Evolutionary conservation across 2,329 filamentous ascomycete genomes (phyloP).

Genomic region (Capronia americana): DNA sequence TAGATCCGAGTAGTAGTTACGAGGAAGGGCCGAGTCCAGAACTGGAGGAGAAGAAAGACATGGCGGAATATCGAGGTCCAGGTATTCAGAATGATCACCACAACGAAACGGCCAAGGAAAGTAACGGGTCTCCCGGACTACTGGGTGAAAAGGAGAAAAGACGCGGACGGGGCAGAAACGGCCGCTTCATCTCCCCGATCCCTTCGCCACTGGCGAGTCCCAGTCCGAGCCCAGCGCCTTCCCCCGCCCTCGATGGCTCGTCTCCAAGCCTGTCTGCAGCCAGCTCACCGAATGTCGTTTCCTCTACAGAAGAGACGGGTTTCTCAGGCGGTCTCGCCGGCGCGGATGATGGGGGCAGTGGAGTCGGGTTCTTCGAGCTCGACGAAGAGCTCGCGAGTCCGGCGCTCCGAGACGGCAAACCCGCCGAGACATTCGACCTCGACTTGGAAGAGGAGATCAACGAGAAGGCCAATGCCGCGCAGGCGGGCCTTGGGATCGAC

Average conservation of each 20-base stretch:
- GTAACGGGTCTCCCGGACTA: not conserved
- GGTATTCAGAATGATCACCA: not conserved
- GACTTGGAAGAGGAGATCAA: constrained; percentile 7
- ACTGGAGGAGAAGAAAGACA: constrained; percentile 6
- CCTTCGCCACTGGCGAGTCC: constrained; percentile 28
- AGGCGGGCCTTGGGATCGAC: not conserved
- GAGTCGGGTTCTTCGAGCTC: constrained; percentile 40
- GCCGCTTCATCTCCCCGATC: constrained; percentile 24
- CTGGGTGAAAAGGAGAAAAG: constrained; percentile 18
- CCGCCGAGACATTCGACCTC: constrained; percentile 21
- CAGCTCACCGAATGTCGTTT: not conserved
- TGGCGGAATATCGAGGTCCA: not conserved
- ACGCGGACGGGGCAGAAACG: constrained; percentile 13
- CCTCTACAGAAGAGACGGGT: constrained; percentile 25
- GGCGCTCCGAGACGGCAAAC: constrained; percentile 25
- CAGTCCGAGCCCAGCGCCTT: constrained; percentile 27
- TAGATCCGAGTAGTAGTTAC: constrained; percentile 40
- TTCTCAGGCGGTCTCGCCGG: constrained; percentile 27
- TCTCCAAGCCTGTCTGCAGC: not conserved
- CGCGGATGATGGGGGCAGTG: constrained; percentile 30
- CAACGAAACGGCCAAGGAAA: not conserved
- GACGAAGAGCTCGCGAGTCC: constrained; percentile 39
- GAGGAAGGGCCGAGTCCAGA: constrained; percentile 37
- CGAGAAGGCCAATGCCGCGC: constrained; percentile 12
- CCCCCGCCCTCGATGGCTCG: constrained; percentile 28